Evolutionary conservation across 2,329 filamentous ascomycete genomes (phyloP), one percentile per base, ranked within the genome.

Genomic region (Talaromyces sp.): DNA sequence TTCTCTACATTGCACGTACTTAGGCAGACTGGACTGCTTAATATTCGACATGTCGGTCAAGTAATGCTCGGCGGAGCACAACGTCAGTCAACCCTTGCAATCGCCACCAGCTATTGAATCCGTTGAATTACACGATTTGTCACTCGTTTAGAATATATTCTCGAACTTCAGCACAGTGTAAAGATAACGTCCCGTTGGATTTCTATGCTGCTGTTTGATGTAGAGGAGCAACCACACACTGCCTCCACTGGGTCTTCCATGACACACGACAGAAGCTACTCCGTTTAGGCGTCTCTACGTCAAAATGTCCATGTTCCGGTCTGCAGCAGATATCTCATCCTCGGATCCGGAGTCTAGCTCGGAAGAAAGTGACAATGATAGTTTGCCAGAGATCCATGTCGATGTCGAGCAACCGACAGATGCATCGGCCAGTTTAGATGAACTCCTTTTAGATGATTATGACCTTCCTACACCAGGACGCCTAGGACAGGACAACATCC

Each of bases 261-360:
- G 60, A 56, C 60, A 62, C n/a, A 19, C 11, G n/a, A 48, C 58
- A 19, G 43, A 60, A 31, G 47, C 35, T 39, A 27, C 50, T 61
- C 62, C 19, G 27, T 41, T 37, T 60, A 35, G 58, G 56, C 35
- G 57, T 62, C 24, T 45, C 19, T 27, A 57, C 45, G 33, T 59
- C 66, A 73, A 66, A 4, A 78, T 78, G 76, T 79, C 77, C 22
- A 74, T 80, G 73, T 80, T 79, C 66, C 73, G 73, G 62, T 74
- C 77, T 60, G 72, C 77, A 35, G 73, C 73, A 31, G 78, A 79
- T 16, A 70, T 74, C 39, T 75, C 76, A 7, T 78, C 76, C 7
- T 79, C 76, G 4, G 75, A 76, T 50, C 71, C 74, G 10, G 70
- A 75, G 58, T 73, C 71, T 4, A 72, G 67, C n/a, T 72, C 71